These are phyloP conservation scores for Skeletonema potamos DNA, from an alignment of 108 stramenopile species.

Conservation along the genomic window DNA sequence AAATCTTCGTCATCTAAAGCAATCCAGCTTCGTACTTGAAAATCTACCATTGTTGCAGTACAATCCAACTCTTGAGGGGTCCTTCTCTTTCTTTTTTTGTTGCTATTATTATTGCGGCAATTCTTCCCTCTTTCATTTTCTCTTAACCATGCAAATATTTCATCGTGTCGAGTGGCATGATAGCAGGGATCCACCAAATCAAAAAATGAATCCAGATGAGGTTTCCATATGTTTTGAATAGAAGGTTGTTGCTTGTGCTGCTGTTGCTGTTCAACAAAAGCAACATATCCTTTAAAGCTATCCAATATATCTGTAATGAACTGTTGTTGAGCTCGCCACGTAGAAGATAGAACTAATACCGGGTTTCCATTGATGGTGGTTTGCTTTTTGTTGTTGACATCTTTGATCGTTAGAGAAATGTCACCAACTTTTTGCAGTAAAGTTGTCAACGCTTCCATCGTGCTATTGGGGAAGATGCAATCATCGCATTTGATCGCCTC, in stretches of 20 bases:
- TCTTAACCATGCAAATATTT: constrained; percentile 60
- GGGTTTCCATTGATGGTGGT: constrained; percentile 15
- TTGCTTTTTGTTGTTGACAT: not conserved
- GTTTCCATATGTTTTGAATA: constrained; percentile 9
- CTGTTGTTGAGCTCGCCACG: constrained; percentile 55
- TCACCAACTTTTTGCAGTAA: constrained; percentile 28
- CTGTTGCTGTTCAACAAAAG: constrained; percentile 1
- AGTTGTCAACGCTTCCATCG: constrained; percentile 43
- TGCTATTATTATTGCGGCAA: not conserved
- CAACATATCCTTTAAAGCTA: constrained; percentile 39
- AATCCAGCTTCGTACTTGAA: constrained; percentile 51
- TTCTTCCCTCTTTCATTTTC: not conserved
- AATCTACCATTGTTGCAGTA: not conserved
- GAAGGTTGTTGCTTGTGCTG: not conserved
- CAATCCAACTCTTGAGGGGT: not conserved
- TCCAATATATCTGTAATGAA: constrained; percentile 63
- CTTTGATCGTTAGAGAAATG: not conserved
- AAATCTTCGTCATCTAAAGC: constrained; percentile 79
- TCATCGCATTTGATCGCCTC: not conserved
- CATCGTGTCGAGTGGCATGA: constrained; percentile 68
- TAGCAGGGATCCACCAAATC: constrained; percentile 58
- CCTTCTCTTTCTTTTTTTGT: not conserved
- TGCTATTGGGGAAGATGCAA: constrained; percentile 57
- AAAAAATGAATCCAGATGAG: constrained; percentile 42
- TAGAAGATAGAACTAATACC: constrained; percentile 58